Conservation (phyloP, 2,329 filamentous ascomycete genomes). For the Diaporthe sp. region DNA sequence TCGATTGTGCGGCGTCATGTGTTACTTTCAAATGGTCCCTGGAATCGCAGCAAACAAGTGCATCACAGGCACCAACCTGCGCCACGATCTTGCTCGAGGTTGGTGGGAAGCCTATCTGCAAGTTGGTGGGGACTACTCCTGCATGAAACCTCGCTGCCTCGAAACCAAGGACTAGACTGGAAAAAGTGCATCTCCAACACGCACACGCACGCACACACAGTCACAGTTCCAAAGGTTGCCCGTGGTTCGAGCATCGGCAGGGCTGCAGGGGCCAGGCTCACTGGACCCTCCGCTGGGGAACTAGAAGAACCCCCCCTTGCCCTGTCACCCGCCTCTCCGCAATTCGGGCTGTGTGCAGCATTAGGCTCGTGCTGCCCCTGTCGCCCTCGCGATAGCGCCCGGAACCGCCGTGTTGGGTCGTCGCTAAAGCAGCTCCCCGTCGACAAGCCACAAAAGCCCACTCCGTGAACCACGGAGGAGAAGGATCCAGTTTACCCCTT, state of each 20-base stretch:
- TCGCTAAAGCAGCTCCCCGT: slow-evolving; percentile 26
- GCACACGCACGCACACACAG: no score
- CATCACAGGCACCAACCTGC: slow-evolving; percentile 11
- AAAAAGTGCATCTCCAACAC: neutral
- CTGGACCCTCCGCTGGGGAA: neutral
- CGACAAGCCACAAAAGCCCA: slow-evolving; percentile 14
- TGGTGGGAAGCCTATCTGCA: neutral
- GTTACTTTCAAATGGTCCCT: neutral
- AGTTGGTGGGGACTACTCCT: neutral
- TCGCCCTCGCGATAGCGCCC: slow-evolving; percentile 14
- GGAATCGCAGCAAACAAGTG: neutral
- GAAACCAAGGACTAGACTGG: neutral
- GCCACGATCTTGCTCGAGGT: slow-evolving; percentile 13
- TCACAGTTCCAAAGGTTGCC: neutral
- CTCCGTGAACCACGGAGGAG: neutral
- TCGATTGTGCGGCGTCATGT: neutral
- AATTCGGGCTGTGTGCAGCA: slow-evolving; percentile 19
- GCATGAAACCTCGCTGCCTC: slow-evolving; percentile 20
- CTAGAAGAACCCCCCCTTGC: neutral
- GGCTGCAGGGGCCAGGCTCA: neutral
- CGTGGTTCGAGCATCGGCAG: slow-evolving; percentile 3
- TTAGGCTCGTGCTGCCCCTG: slow-evolving; percentile 25
- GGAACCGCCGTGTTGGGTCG: slow-evolving; percentile 24
- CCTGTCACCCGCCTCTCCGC: slow-evolving; percentile 6
- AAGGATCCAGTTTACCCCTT: neutral